These are phyloP conservation scores for Phytophthora agathidicida DNA, from an alignment of 352 stramenopile genomes.

Conservation along the genomic window DNA sequence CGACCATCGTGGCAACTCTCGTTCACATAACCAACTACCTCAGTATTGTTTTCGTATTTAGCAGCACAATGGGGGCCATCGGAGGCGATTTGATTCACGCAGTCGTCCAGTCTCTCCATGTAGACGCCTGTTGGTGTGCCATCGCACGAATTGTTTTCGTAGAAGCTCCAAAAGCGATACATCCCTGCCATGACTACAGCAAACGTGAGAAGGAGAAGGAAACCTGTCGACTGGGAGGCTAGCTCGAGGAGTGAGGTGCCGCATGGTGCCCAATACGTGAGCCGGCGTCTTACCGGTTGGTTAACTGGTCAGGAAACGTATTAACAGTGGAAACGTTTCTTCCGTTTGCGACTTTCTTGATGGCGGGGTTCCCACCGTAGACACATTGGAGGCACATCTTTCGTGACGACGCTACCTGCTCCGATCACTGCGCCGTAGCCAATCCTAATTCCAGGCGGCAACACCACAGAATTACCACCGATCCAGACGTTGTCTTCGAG, in stretches of 20 bases:
- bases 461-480: slow-evolving; percentile 65
- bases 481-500: slow-evolving; percentile 89
- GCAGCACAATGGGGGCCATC: background rate
- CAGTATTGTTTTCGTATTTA: background rate
- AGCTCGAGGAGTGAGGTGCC: too few relatives aligned
- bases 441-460: slow-evolving; percentile 70
- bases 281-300: too few relatives aligned
- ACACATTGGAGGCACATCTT: slow-evolving; percentile 72
- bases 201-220: too few relatives aligned
- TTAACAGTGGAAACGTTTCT: too few relatives aligned
- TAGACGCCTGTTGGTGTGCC: slow-evolving; percentile 6
- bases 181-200: slow-evolving; percentile 1
- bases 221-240: too few relatives aligned
- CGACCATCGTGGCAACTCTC: slow-evolving; percentile 6
- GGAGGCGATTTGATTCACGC: background rate
- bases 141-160: slow-evolving; percentile 4
- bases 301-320: too few relatives aligned
- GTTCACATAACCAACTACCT: background rate
- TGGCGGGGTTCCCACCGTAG: slow-evolving; percentile 73
- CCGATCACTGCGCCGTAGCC: slow-evolving; percentile 65
- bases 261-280: too few relatives aligned
- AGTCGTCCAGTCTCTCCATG: background rate
- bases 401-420: slow-evolving; percentile 82
- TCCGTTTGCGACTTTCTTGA: slow-evolving; percentile 59
- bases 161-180: slow-evolving; percentile 16